These are phyloP conservation scores for Neurospora sp. DNA, from an alignment of 495 filamentous ascomycete species.

Conservation along the genomic window DNA sequence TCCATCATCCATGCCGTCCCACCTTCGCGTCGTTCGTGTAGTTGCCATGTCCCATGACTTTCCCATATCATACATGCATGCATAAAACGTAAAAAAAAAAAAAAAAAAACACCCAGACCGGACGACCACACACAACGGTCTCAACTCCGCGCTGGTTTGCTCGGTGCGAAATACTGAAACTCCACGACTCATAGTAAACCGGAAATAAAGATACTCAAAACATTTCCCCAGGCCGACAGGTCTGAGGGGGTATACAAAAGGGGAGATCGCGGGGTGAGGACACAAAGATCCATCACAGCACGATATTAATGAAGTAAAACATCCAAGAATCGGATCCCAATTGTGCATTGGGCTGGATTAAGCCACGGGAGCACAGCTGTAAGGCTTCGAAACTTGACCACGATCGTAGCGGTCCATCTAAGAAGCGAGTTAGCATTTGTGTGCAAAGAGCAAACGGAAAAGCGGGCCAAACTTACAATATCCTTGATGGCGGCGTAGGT, in stretches of 20 bases:
- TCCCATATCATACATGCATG: neutral
- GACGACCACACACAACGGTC: neutral
- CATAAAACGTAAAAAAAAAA: neutral
- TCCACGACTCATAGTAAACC: neutral
- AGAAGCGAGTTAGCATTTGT: constrained; percentile 4
- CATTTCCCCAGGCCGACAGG: neutral
- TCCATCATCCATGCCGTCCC: neutral
- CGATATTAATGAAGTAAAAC: neutral
- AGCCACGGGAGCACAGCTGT: constrained; percentile 31
- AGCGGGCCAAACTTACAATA: constrained; percentile 35
- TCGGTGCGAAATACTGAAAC: neutral
- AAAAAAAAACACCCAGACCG: neutral
- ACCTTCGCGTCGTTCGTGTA: neutral
- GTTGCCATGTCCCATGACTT: neutral
- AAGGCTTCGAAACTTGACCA: constrained; percentile 36
- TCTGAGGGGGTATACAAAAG: neutral
- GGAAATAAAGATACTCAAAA: neutral
- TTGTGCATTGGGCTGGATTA: constrained; percentile 1
- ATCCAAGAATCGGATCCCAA: neutral
- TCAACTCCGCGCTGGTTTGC: neutral
- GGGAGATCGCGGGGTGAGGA: neutral
- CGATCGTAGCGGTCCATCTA: constrained; percentile 34
- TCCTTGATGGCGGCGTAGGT: constrained; percentile 48
- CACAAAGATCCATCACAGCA: neutral
- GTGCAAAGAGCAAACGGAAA: neutral